phyloP scores from a whole-genome alignment of 257 asterid genomes.

The Cinchona pubescens region DNA sequence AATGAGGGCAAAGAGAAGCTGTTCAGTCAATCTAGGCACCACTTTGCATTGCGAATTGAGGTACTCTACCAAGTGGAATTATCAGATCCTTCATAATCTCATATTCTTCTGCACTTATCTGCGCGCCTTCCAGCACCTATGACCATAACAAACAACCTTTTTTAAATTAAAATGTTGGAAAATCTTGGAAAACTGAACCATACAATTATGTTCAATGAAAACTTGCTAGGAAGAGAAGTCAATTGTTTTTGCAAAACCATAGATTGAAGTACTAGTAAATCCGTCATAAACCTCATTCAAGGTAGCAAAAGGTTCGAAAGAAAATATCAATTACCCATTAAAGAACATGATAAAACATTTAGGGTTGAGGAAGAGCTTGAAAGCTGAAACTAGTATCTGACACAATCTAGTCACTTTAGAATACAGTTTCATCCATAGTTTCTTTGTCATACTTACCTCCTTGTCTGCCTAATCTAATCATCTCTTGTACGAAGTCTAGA shows the following conservation, averaged over 20 bases:
- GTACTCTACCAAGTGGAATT: constrained; percentile 86
- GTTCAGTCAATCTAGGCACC: constrained; percentile 47
- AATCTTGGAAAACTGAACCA: neutral
- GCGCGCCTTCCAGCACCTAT: constrained; percentile 77
- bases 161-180: neutral
- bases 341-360: too few relatives aligned
- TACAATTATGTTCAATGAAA: neutral
- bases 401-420: neutral
- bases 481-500: neutral
- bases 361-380: too few relatives aligned
- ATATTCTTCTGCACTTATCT: constrained; percentile 58
- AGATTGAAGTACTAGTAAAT: neutral
- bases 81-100: constrained; percentile 85
- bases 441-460: neutral
- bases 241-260: neutral
- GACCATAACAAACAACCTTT: constrained; percentile 15
- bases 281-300: neutral
- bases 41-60: constrained; percentile 70
- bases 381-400: too few relatives aligned
- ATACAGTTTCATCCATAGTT: neutral
- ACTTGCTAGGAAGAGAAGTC: neutral
- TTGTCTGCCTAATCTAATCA: neutral
- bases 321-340: too few relatives aligned
- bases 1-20: neutral
- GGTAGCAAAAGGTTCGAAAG: neutral